These are phyloP conservation scores for Tolypocladium nubicola DNA, from an alignment of 2,329 filamentous ascomycete species.

Conservation along the genomic window DNA sequence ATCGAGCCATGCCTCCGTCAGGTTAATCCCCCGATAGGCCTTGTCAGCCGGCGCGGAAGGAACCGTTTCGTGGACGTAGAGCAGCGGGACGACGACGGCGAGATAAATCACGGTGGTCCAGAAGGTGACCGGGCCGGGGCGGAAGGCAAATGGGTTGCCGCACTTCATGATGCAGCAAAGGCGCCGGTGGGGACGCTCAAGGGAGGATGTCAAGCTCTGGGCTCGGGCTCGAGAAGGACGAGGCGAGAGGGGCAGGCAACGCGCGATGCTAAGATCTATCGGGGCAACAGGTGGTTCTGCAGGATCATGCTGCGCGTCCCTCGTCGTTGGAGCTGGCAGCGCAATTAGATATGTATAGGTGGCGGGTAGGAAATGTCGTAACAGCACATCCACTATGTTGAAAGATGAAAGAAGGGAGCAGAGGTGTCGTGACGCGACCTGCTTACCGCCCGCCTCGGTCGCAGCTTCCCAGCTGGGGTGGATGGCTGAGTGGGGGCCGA, in stretches of 20 bases:
- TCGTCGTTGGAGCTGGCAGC: background rate
- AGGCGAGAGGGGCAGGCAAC: background rate
- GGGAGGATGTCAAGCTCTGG: background rate
- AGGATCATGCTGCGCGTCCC: background rate
- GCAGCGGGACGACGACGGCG: slow-evolving; percentile 60
- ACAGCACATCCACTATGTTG: background rate
- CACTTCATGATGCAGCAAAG: slow-evolving; percentile 13
- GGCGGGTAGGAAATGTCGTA: background rate
- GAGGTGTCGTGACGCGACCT: background rate
- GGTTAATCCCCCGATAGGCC: slow-evolving; percentile 53
- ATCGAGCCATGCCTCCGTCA: slow-evolving; percentile 81
- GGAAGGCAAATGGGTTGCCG: slow-evolving; percentile 61
- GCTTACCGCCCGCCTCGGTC: background rate
- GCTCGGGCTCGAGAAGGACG: background rate
- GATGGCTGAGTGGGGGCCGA: background rate
- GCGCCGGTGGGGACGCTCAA: background rate
- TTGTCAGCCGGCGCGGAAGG: slow-evolving; percentile 48
- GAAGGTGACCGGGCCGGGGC: slow-evolving; percentile 69
- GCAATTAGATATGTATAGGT: background rate
- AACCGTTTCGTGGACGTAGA: slow-evolving; percentile 67
- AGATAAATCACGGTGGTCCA: slow-evolving; percentile 69
- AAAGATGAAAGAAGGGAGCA: background rate
- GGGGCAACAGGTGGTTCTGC: background rate
- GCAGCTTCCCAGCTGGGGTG: background rate
- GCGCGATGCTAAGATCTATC: background rate